Evolutionary conservation across 352 stramenopile genomes (phyloP), one percentile per base, ranked within the genome.

Genomic region (Globisporangium camurandrum): DNA sequence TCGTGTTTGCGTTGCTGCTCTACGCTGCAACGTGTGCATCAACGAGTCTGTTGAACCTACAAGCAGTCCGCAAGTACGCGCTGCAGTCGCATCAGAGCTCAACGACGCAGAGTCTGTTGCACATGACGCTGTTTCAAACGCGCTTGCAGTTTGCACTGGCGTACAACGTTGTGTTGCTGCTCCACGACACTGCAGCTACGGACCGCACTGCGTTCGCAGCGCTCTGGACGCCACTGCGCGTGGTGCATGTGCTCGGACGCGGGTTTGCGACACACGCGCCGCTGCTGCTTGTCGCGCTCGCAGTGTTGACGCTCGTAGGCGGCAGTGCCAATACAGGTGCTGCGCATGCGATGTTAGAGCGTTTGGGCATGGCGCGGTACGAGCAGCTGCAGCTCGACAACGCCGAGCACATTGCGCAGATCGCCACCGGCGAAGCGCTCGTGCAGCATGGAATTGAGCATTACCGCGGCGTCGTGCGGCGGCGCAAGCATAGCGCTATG

Each of bases 91-190:
- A 80, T 44, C 55, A 71, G 23, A 84, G 86, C 51, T 83, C 69
- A 28, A 84, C 67, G 9, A 73, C 83, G 46, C 37, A 81, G 0
- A 69, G 67, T 43, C 58, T 89, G 26, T 66, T 89, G 46, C 80
- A 73, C 55, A 75, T 71, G 2, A 68, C 75, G 8, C 75, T 85
- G 39, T 43, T 84, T 22, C 73, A 86, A 43, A 84, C 73, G 38
- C 73, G 78, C 1, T 60, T 89, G 16, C 78, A 89, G 58, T 89
- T 89, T 34, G 59, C 75, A 5, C 61, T 88, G 30, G 69, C 64
- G 9, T 80, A 86, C 57, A 89, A 87, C 43, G 72, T 85, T 28
- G 38, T 87, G 9, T 47, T 89, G 22, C 49, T 89, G 26, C 48
- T 88, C 10, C 55, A 82, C 45, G 57, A 64, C 40, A 59, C 56